These are phyloP conservation scores for Guillardia theta DNA, from an alignment of 78 protist genomes.

Conservation along the genomic window DNA sequence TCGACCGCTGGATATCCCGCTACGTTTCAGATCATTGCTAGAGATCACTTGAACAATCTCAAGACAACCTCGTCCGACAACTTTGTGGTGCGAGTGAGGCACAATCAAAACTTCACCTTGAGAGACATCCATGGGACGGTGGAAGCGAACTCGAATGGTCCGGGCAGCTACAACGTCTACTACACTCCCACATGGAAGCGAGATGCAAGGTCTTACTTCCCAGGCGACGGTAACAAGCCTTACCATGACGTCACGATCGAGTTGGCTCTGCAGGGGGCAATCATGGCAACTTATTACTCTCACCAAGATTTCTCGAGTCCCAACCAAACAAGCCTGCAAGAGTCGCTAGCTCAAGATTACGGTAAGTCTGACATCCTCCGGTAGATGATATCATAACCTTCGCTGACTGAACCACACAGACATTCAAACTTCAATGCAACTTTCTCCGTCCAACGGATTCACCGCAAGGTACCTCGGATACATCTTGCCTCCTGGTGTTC, in stretches of 20 bases:
- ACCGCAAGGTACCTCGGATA: not conserved
- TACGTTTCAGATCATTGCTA: not conserved
- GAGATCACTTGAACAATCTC: not conserved
- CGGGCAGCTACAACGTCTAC: not conserved
- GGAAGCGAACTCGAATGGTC: not conserved
- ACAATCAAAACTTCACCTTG: not conserved
- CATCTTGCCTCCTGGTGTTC: not conserved
- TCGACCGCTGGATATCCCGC: not conserved
- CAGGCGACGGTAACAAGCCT: not conserved
- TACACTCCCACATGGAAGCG: slow-evolving; percentile 1
- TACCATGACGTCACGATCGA: not conserved
- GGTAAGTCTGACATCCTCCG: too few relatives aligned
- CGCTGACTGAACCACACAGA: too few relatives aligned
- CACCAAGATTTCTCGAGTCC: too few relatives aligned
- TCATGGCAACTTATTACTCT: slow-evolving; percentile 7
- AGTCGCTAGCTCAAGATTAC: too few relatives aligned
- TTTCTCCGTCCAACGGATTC: not conserved
- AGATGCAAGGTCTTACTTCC: not conserved
- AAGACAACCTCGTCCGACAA: not conserved
- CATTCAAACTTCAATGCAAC: too few relatives aligned
- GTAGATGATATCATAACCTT: too few relatives aligned
- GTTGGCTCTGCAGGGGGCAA: not conserved
- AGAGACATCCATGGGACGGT: not conserved
- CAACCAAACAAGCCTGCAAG: too few relatives aligned
- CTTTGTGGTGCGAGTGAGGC: slow-evolving; percentile 18